phyloP scores from a whole-genome alignment of 805 yeast genomes.

The Cyberlindnera nakhonratchasimensis region DNA sequence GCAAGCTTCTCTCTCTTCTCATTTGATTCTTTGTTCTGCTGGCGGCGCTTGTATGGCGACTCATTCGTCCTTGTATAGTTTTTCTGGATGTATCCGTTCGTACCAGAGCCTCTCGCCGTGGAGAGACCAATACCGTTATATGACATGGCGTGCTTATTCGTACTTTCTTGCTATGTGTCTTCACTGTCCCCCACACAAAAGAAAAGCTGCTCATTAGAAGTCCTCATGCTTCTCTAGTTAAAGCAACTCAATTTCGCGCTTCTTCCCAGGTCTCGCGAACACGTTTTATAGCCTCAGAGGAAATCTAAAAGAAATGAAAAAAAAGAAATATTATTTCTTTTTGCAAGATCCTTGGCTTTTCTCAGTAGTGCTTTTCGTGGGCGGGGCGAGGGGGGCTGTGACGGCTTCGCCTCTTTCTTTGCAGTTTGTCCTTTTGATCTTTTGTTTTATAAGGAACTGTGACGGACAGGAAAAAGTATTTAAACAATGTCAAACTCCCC shows the following conservation, averaged over 20 bases:
- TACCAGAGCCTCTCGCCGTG: constrained; percentile 58
- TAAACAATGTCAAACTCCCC: no score
- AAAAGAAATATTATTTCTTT: background rate
- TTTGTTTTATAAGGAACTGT: no score
- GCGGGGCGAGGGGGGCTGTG: no score
- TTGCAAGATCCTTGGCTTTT: no score
- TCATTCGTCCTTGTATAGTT: constrained; percentile 32
- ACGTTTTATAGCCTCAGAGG: background rate
- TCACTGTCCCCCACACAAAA: no score
- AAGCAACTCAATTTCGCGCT: background rate
- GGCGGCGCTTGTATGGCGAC: constrained; percentile 39
- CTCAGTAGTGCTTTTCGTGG: no score
- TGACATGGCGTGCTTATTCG: constrained; percentile 38
- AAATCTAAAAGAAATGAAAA: background rate
- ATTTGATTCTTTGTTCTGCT: constrained; percentile 22
- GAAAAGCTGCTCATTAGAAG: no score
- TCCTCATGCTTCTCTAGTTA: background rate
- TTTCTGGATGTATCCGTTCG: constrained; percentile 58
- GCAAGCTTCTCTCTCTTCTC: constrained; percentile 10
- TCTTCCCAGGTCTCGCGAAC: background rate
- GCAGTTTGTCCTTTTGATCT: background rate
- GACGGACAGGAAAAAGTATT: no score
- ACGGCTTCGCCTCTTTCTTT: background rate
- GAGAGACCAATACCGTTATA: constrained; percentile 56
- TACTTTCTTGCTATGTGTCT: constrained; percentile 16